These are phyloP conservation scores for Solanum habrochaites DNA, from an alignment of 257 asterid species.

Conservation along the genomic window DNA sequence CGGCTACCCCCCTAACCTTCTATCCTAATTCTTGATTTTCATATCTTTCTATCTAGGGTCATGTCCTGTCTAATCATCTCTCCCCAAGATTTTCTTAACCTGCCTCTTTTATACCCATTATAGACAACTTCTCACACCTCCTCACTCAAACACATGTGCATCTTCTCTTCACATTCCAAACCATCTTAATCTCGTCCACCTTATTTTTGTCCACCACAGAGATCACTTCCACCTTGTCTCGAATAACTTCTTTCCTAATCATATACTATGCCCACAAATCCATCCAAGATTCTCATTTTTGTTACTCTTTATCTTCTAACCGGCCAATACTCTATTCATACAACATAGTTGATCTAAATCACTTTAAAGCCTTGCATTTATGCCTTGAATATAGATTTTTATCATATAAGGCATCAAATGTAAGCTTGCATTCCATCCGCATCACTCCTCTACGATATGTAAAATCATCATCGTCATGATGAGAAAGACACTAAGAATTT, in stretches of 20 bases:
- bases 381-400: neutral
- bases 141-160: neutral
- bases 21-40: neutral
- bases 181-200: neutral
- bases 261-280: neutral
- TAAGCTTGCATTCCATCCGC: neutral
- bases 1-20: neutral
- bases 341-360: neutral
- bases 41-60: neutral
- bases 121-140: neutral
- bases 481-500: neutral
- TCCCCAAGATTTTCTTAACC: neutral
- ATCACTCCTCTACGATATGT: neutral
- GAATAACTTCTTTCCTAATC: neutral
- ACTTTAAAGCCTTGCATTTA: neutral
- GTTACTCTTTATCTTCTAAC: neutral
- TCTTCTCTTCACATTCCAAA: neutral
- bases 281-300: neutral
- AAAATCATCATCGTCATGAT: neutral
- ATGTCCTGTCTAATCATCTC: neutral
- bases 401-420: neutral
- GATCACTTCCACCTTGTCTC: neutral
- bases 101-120: neutral
- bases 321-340: neutral
- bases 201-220: neutral